Evolutionary conservation across 331 rosid genomes (phyloP).

Genomic region (Pyrus hybrid): DNA sequence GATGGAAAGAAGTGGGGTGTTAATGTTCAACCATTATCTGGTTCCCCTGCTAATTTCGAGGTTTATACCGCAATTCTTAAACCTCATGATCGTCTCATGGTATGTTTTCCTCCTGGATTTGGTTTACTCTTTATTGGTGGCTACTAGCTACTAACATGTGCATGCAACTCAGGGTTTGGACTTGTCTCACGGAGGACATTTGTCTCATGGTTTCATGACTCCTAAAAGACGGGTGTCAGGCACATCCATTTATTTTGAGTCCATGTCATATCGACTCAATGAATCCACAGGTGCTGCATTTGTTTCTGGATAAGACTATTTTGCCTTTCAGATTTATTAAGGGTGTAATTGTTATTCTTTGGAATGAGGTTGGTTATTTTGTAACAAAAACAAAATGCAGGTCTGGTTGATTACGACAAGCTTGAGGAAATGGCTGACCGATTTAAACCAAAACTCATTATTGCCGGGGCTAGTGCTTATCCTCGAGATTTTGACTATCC

Average conservation of each 20-base stretch:
- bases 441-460: no score
- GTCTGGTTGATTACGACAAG: conserved; percentile 85
- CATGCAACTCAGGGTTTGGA: conserved; percentile 68
- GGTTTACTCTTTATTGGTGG: neutral
- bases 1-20: conserved; percentile 85
- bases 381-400: conserved; percentile 16
- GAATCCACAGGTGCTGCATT: conserved; percentile 59
- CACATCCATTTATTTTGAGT: conserved; percentile 90
- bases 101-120: conserved; percentile 13
- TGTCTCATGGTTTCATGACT: conserved; percentile 95
- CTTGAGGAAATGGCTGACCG: no score
- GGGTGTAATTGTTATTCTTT: neutral
- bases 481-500: conserved; percentile 94
- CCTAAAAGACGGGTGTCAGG: conserved; percentile 88
- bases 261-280: conserved; percentile 93
- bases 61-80: conserved; percentile 88
- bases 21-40: conserved; percentile 90
- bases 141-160: neutral
- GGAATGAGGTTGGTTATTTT: neutral
- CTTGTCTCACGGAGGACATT: no score
- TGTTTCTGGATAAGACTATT: neutral
- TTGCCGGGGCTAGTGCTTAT: no score
- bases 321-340: neutral
- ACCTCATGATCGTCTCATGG: conserved; percentile 95
- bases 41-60: conserved; percentile 94